phyloP scores from a whole-genome alignment of 208 protist genomes.

The Trichomonas gallinae region DNA sequence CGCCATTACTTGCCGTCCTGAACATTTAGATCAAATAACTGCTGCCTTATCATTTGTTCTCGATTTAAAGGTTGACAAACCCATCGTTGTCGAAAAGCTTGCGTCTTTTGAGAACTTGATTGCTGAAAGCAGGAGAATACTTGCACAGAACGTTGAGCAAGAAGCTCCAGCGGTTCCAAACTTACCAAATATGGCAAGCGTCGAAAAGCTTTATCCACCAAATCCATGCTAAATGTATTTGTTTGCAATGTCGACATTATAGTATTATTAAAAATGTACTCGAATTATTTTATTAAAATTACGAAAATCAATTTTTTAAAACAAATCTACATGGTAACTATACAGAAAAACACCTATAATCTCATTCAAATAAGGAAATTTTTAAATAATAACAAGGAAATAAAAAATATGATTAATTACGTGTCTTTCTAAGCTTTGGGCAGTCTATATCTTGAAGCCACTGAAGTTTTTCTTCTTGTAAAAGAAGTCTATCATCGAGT shows the following conservation, averaged over 20 bases:
- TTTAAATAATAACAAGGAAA: background rate
- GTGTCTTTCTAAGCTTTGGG: background rate
- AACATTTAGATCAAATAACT: background rate
- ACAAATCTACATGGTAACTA: too few species aligned
- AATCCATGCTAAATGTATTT: background rate
- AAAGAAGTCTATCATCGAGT: background rate
- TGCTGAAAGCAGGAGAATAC: background rate
- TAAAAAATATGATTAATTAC: background rate
- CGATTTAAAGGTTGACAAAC: background rate
- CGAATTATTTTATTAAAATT: too few species aligned
- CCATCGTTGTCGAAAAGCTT: background rate
- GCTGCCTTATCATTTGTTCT: background rate
- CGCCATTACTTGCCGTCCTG: background rate
- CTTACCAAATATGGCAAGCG: background rate
- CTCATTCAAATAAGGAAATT: too few species aligned
- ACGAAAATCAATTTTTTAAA: too few species aligned
- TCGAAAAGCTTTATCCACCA: background rate
- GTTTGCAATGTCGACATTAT: background rate
- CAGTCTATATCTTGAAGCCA: background rate
- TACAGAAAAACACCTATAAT: too few species aligned
- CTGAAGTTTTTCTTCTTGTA: conserved; percentile 16
- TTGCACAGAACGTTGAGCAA: background rate
- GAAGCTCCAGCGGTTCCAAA: background rate
- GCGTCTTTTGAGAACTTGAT: background rate
- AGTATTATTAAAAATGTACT: too few species aligned